Evolutionary conservation across 2,329 filamentous ascomycete species (phyloP), one percentile per base, ranked within the genome.

Genomic region (Coniochaeta sp.): DNA sequence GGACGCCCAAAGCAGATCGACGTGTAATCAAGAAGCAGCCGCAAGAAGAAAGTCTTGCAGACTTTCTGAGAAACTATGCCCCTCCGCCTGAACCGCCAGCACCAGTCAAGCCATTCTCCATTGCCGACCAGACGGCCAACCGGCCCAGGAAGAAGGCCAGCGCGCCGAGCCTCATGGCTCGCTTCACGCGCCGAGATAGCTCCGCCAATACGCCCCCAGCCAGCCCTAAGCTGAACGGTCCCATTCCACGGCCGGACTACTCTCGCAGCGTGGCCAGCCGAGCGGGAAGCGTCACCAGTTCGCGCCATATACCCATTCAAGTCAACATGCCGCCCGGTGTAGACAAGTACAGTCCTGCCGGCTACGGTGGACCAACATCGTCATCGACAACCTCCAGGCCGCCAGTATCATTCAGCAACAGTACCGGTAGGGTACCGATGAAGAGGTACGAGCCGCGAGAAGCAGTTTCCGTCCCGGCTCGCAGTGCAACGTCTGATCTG

Each of bases 11-110:
- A 59, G 77, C 79, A 2, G 72, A 72, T 17, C 71, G 71, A 12
- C 70, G 58, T 24, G 66, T 63, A 1, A n/a, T 57, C 61, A 64
- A 38, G 9, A 67, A 72, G 40, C 66, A 67, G 4, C 78, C 78
- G 63, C 76, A 81, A 63, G 85, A 89, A 68, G 88, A 92, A 72
- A 89, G 85, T 64, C 72, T 93, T 57, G 84, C 88, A 34, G 89
- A 93, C 64, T 93, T 93, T 69, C 72, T 93, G 44, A 83, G 82
- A 62, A 90, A 84, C 71, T 87, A 83, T 62, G 81, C 88, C 43
- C 89, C 89, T 6, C 88, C 89, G 0, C 75, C 79, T 0, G 77
- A 81, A 64, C 76, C 81, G 2, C 11, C 34, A 38, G 54, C 54
- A 36, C 67, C 70, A 0, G 68, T 71, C 33, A 71, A 70, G 34